These are phyloP conservation scores for Yamadazyma atlantica DNA, from an alignment of 1,139 yeast genomes.

Conservation along the genomic window DNA sequence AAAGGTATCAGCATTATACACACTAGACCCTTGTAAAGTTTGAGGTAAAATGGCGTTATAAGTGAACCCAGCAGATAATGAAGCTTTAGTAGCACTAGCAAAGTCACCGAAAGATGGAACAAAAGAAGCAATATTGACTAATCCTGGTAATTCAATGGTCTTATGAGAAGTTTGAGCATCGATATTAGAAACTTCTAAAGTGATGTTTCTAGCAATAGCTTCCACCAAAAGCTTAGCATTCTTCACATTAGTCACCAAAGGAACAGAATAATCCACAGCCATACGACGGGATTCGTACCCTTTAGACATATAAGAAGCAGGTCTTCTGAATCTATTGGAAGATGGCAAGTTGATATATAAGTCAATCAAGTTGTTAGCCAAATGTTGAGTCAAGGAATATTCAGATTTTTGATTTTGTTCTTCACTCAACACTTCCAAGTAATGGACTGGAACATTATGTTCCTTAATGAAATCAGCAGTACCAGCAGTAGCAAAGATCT, in stretches of 20 bases:
- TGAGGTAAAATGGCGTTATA: slow-evolving; percentile 80
- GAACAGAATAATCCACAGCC: slow-evolving; percentile 99
- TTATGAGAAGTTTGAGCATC: slow-evolving; percentile 93
- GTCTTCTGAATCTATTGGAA: slow-evolving; percentile 96
- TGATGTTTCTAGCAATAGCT: slow-evolving; percentile 74
- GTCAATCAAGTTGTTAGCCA: slow-evolving; percentile 95
- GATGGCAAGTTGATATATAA: slow-evolving; percentile 96
- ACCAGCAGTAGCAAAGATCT: slow-evolving; percentile 96
- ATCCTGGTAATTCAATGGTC: slow-evolving; percentile 81
- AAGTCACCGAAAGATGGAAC: slow-evolving; percentile 69
- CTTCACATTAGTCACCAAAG: slow-evolving; percentile 95
- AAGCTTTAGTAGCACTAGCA: slow-evolving; percentile 65
- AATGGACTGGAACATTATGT: slow-evolving; percentile 91
- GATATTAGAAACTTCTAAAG: slow-evolving; percentile 67
- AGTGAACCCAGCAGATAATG: slow-evolving; percentile 87
- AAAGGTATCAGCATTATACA: slow-evolving; percentile 65
- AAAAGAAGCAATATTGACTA: slow-evolving; percentile 78
- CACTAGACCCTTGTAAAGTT: slow-evolving; percentile 59
- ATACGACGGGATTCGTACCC: slow-evolving; percentile 99
- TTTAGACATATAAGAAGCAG: slow-evolving; percentile 95
- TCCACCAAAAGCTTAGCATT: slow-evolving; percentile 94
- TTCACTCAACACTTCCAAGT: slow-evolving; percentile 79
- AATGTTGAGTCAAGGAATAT: slow-evolving; percentile 92
- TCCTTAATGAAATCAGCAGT: slow-evolving; percentile 98
- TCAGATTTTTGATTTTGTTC: slow-evolving; percentile 84